Conservation (phyloP, 805 yeast genomes). For the Pichia eremophila region DNA sequence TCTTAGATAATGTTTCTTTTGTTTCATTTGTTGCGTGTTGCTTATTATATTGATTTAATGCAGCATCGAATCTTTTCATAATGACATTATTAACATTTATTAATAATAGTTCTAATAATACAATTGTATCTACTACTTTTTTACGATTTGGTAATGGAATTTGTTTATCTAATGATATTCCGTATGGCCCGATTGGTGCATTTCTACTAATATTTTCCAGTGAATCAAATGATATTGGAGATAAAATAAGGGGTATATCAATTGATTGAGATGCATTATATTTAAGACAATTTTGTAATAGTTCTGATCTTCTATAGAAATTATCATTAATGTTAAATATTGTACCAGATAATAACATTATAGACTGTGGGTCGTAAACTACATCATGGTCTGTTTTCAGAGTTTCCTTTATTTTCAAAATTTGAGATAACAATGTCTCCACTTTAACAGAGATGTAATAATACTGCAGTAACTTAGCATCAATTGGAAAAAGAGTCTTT, state of each 20-base stretch:
- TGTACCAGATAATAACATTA: slow-evolving; percentile 31
- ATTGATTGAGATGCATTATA: slow-evolving; percentile 35
- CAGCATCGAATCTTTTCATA: slow-evolving; percentile 16
- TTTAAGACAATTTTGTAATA: slow-evolving; percentile 29
- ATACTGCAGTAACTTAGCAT: slow-evolving; percentile 51
- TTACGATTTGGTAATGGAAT: slow-evolving; percentile 20
- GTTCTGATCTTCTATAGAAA: slow-evolving; percentile 30
- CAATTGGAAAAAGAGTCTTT: slow-evolving; percentile 35
- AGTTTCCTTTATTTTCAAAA: slow-evolving; percentile 19
- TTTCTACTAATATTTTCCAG: slow-evolving; percentile 19
- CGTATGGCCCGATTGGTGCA: slow-evolving; percentile 5
- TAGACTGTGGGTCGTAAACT: slow-evolving; percentile 27
- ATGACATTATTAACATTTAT: slow-evolving; percentile 22
- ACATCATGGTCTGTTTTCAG: slow-evolving; percentile 5
- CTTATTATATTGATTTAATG: slow-evolving; percentile 4
- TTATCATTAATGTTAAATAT: slow-evolving; percentile 32
- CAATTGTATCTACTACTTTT: slow-evolving; percentile 19
- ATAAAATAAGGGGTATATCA: slow-evolving; percentile 30
- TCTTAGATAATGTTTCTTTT: slow-evolving; percentile 4
- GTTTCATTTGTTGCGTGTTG: slow-evolving; percentile 17
- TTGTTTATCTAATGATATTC: slow-evolving; percentile 1
- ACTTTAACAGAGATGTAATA: slow-evolving; percentile 43
- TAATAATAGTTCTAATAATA: slow-evolving; percentile 20
- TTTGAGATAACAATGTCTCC: slow-evolving; percentile 19
- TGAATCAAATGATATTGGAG: slow-evolving; percentile 25